Evolutionary conservation across 805 yeast genomes (phyloP).

Genomic region (Isabelozyma rhagii): DNA sequence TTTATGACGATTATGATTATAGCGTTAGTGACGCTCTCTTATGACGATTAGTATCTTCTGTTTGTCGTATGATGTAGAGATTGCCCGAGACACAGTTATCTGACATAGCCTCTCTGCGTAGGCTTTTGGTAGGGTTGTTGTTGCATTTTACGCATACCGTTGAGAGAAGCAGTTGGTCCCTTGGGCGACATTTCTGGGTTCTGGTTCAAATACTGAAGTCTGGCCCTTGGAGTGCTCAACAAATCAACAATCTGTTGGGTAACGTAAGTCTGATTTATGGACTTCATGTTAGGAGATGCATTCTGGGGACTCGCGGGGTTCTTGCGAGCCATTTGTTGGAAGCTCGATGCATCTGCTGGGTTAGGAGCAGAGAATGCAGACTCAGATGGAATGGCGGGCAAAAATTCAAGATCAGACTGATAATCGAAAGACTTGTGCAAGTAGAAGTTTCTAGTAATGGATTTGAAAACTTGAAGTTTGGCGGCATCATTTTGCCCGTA

Average conservation of each 20-base stretch:
- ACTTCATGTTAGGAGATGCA: conserved; percentile 1
- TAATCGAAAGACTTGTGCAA: conserved; percentile 66
- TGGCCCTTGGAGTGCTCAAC: conserved; percentile 8
- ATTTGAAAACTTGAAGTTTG: neutral
- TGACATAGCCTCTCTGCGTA: neutral
- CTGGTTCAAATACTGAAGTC: conserved; percentile 11
- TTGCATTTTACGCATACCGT: neutral
- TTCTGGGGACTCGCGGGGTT: neutral
- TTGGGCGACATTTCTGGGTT: conserved; percentile 8
- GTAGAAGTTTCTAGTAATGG: conserved; percentile 45
- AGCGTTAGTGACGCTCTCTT: no score
- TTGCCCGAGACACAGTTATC: neutral
- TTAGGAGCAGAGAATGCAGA: neutral
- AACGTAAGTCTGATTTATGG: neutral
- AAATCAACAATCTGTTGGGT: neutral
- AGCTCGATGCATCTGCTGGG: neutral
- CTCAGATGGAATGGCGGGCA: conserved; percentile 4
- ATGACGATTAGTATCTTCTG: no score
- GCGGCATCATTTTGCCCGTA: neutral
- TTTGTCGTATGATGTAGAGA: neutral
- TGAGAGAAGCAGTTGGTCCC: conserved; percentile 4
- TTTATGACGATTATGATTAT: no score
- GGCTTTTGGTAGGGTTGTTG: neutral
- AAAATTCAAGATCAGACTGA: conserved; percentile 69
- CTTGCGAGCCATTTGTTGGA: neutral